These are phyloP conservation scores for Olyra latifolia DNA, from an alignment of 176 grass and related monocot genomes.

Conservation along the genomic window DNA sequence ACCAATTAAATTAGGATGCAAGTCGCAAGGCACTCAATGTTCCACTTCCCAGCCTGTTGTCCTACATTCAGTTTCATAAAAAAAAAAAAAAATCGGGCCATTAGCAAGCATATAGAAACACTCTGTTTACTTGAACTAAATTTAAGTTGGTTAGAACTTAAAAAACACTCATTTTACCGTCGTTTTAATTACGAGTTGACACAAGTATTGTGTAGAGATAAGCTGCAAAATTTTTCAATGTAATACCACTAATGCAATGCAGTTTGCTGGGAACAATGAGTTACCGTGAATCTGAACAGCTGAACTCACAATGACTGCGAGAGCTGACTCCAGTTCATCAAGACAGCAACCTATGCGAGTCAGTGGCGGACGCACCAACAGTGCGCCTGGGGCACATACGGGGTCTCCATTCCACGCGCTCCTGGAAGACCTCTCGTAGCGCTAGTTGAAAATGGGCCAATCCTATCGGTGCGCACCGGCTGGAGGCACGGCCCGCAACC, in stretches of 20 bases:
- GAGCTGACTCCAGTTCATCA: no score
- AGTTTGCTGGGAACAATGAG: slow-evolving; percentile 8
- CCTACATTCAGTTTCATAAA: slow-evolving; percentile 48
- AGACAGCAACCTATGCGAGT: no score
- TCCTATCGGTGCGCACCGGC: no score
- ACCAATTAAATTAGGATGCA: slow-evolving; percentile 50
- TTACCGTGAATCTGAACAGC: slow-evolving; percentile 70
- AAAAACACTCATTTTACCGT: not conserved
- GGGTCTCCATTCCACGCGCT: no score
- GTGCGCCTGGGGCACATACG: no score
- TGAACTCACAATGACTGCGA: no score
- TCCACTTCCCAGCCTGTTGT: slow-evolving; percentile 67
- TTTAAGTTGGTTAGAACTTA: not conserved
- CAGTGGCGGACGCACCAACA: no score
- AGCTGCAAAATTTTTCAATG: not conserved
- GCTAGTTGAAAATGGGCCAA: no score
- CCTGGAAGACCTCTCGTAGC: no score
- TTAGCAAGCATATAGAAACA: slow-evolving; percentile 35
- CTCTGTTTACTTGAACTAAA: not conserved
- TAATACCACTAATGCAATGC: not conserved
- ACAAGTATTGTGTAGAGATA: not conserved
- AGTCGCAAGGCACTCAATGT: slow-evolving; percentile 29
- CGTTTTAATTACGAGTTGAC: not conserved
- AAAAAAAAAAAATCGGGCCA: not conserved
- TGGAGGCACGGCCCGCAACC: no score